Evolutionary conservation across 257 asterid species (phyloP), one percentile per base, ranked within the genome.

Genomic region (Penstemon barbatus): DNA sequence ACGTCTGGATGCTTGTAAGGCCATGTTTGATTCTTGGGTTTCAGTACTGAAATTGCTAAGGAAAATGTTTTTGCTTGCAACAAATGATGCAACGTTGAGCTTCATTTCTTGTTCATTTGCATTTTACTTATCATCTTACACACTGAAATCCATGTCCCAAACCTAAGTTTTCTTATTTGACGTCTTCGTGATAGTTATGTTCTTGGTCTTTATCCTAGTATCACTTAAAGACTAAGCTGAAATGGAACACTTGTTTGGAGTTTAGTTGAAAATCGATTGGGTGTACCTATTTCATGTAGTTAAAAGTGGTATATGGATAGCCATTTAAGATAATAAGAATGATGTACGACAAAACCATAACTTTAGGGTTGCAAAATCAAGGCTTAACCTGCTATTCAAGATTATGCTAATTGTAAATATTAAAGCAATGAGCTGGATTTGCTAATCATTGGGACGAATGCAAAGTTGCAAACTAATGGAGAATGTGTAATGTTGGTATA

Each of bases 211-310:
- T 61, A 57, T 50, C 49, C 13, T 38, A 8, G 50, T 8, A 62
- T 69, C 11, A 1, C 33, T 25, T 25, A 25, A 25, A 2, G 2
- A 25, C 33, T 2, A 25, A 25, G 33, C 33, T 13, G 74, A 40
- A 48, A 56, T 39, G 38, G 52, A 66, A 57, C 55, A 50, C 64
- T 9, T 70, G 55, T 64, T 57, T 8, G 71, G 54, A 6, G 63
- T 68, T 59, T 6, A 39, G 41, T 49, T 18, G 33, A n/a, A 73
- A n/a, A 43, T 44, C 36, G 59, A 43, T 66, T 73, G 54, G 69
- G 37, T 61, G 52, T 51, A 8, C 7, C 43, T 49, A 42, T 56
- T 69, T 37, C 66, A 19, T 65, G 2, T 64, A 64, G 25, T 55
- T 52, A 8, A 9, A 59, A 55, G 54, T 54, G 18, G 18, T 15